Percentiles rank a stretch among this genome's conserved stretches.
phyloP scores from a whole-genome alignment of 1,284 basidiomycete genomes.

The Vanrija humicola region DNA sequence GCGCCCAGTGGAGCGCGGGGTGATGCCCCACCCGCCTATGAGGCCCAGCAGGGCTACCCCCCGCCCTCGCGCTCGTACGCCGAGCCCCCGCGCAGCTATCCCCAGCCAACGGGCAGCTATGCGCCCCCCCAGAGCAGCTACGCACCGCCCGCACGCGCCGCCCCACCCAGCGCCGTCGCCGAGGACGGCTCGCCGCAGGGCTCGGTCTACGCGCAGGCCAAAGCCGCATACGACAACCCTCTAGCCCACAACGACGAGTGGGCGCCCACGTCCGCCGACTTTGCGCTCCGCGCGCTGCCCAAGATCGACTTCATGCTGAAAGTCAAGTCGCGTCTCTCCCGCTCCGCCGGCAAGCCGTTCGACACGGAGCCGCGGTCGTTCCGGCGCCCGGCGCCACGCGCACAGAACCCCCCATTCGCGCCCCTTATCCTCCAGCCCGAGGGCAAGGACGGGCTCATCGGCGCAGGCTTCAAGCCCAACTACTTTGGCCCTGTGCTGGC shows the following conservation, averaged over 20 bases:
- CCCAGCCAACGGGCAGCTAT: no score
- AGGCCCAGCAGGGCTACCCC: no score
- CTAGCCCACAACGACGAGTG: slow-evolving; percentile 4
- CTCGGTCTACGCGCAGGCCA: slow-evolving; percentile 2
- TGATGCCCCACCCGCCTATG: no score
- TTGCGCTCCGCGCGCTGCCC: neutral
- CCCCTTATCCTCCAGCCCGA: neutral
- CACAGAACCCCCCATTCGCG: neutral
- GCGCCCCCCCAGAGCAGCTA: no score
- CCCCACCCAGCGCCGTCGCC: no score
- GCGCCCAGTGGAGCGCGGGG: no score
- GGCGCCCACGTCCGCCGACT: slow-evolving; percentile 1
- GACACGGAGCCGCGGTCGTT: slow-evolving; percentile 1
- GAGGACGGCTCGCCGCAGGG: neutral
- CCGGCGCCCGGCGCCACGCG: neutral
- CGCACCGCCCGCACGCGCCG: no score
- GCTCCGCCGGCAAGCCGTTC: slow-evolving; percentile 3
- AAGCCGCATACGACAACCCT: slow-evolving; percentile 3
- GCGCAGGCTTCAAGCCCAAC: slow-evolving; percentile 1
- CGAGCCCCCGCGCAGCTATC: no score
- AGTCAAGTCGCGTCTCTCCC: slow-evolving; percentile 4
- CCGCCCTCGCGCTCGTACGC: no score
- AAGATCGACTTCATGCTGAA: slow-evolving; percentile 5
- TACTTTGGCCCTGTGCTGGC: slow-evolving; percentile 2
- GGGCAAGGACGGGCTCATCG: slow-evolving; percentile 2